phyloP scores from a whole-genome alignment of 2,329 filamentous ascomycete species.

The Fusarium protoensiforme region DNA sequence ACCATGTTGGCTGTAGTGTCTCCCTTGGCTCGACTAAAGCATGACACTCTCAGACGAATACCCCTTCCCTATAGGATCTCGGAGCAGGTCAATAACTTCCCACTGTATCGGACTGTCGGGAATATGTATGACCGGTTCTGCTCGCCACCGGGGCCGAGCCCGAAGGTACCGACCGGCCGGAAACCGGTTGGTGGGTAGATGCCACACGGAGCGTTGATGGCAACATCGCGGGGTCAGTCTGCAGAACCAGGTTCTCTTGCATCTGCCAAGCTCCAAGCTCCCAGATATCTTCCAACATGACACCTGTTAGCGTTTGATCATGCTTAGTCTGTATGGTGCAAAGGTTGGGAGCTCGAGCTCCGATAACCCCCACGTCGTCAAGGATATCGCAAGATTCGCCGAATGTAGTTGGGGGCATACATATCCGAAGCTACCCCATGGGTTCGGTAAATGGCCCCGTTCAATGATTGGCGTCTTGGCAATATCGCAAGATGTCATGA shows the following conservation, averaged over 20 bases:
- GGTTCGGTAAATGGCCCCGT: not conserved
- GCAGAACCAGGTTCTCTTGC: not conserved
- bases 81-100: not conserved
- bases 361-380: not conserved
- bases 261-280: not conserved
- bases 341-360: not conserved
- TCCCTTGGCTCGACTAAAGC: not conserved
- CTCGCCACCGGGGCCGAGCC: not conserved
- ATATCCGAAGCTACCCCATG: not conserved
- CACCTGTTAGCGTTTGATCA: not conserved
- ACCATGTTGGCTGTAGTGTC: not conserved
- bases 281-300: not conserved
- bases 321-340: not conserved
- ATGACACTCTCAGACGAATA: not conserved
- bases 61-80: not conserved
- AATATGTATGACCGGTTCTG: not conserved
- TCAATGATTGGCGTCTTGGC: not conserved
- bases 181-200: not conserved
- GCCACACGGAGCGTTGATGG: not conserved
- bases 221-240: not conserved
- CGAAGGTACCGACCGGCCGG: not conserved
- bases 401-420: not conserved
- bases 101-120: not conserved
- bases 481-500: constrained; percentile 3
- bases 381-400: not conserved